phyloP scores from a whole-genome alignment of 495 filamentous ascomycete species.

The Aspergillus biplanus region DNA sequence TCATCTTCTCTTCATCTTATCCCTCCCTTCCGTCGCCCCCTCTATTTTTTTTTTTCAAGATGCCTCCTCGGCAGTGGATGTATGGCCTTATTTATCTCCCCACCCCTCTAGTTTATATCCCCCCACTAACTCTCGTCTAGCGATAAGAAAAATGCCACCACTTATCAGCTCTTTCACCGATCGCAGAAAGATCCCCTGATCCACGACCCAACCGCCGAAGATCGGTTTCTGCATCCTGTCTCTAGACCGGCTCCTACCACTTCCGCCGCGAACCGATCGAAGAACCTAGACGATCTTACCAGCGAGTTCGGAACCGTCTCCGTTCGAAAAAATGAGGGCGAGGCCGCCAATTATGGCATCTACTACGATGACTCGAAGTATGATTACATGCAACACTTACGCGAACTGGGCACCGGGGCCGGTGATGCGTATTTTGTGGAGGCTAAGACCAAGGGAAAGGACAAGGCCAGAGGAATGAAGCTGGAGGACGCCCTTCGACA shows the following conservation, averaged over 20 bases:
- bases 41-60: slow-evolving; percentile 41
- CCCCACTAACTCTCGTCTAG: slow-evolving; percentile 46
- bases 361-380: slow-evolving; percentile 89
- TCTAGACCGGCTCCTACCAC: slow-evolving; percentile 36
- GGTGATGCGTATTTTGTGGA: slow-evolving; percentile 77
- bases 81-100: slow-evolving; percentile 49
- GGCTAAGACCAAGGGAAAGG: slow-evolving; percentile 65
- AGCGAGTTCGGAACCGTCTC: slow-evolving; percentile 70
- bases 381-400: slow-evolving; percentile 99
- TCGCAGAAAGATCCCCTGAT: slow-evolving; percentile 96
- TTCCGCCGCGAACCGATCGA: slow-evolving; percentile 44
- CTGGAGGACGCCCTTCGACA: slow-evolving; percentile 82
- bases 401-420: slow-evolving; percentile 70
- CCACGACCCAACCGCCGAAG: slow-evolving; percentile 79
- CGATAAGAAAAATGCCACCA: slow-evolving; percentile 91
- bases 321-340: slow-evolving; percentile 88
- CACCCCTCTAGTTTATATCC: neutral
- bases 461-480: slow-evolving; percentile 69
- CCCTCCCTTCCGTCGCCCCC: neutral
- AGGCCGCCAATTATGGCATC: slow-evolving; percentile 91
- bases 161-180: slow-evolving; percentile 92
- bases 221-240: slow-evolving; percentile 72
- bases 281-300: slow-evolving; percentile 73
- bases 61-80: slow-evolving; percentile 88
- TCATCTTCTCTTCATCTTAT: slow-evolving; percentile 20